Conservation (phyloP, 2,329 filamentous ascomycete species). For the Thielaviopsis populi region DNA sequence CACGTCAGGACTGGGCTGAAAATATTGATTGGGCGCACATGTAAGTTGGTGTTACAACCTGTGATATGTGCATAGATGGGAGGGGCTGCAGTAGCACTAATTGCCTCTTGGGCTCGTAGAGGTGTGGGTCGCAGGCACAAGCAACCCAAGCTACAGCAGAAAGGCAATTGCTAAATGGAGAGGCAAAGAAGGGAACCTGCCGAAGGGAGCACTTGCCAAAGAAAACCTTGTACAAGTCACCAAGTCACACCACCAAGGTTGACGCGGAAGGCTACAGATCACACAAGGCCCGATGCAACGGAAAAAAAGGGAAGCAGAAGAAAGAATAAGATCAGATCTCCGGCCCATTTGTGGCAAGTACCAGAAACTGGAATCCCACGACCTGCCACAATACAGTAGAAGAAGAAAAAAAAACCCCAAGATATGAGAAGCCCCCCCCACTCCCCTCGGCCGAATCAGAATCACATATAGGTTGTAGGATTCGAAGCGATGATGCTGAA, state of each 20-base stretch:
- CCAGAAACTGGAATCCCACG: background rate
- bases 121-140: background rate
- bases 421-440: background rate
- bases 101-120: background rate
- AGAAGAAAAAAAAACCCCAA: background rate
- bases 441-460: background rate
- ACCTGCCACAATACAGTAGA: background rate
- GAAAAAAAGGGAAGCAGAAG: background rate
- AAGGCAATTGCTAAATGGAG: background rate
- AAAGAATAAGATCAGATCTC: background rate
- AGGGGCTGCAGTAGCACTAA: background rate
- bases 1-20: background rate
- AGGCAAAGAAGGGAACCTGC: background rate
- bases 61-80: background rate
- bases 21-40: conserved; percentile 1
- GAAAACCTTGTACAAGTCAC: background rate
- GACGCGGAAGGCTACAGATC: background rate
- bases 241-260: background rate
- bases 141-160: background rate
- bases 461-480: background rate
- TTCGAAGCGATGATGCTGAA: background rate
- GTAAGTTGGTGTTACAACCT: background rate
- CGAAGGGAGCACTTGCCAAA: background rate
- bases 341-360: too few relatives aligned
- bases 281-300: background rate